A percentile compares a stretch with the other conserved stretches of the same genome.
These are phyloP conservation scores for Oldenlandia corymbosa DNA, from an alignment of 257 asterid genomes.

Conservation along the genomic window DNA sequence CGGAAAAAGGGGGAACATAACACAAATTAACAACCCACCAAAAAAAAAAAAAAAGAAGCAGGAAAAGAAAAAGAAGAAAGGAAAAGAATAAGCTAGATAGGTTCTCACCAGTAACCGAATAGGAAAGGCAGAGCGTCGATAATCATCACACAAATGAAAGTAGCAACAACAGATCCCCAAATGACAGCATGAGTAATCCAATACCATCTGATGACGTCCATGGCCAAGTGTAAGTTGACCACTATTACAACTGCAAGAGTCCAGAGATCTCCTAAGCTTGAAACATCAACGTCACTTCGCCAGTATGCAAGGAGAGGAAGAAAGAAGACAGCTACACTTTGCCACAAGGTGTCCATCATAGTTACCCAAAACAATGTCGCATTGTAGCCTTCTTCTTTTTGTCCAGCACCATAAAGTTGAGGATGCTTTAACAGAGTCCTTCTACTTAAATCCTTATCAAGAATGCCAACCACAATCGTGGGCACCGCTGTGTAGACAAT, in stretches of 20 bases:
- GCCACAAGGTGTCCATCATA: slow-evolving; percentile 87
- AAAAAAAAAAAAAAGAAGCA: not conserved
- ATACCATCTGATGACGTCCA: slow-evolving; percentile 89
- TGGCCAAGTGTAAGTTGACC: slow-evolving; percentile 83
- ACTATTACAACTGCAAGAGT: slow-evolving; percentile 75
- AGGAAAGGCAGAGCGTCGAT: slow-evolving; percentile 59
- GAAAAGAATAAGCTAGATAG: not conserved
- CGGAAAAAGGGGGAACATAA: not conserved
- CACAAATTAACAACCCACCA: not conserved
- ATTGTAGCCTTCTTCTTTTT: slow-evolving; percentile 77
- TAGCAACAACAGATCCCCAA: slow-evolving; percentile 89
- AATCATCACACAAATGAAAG: slow-evolving; percentile 67
- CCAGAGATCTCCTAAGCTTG: slow-evolving; percentile 94
- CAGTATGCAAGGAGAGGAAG: slow-evolving; percentile 72
- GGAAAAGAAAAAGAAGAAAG: not conserved
- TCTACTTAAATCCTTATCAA: slow-evolving; percentile 83
- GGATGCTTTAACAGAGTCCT: slow-evolving; percentile 67
- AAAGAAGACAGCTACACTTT: slow-evolving; percentile 68
- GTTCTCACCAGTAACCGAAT: slow-evolving; percentile 84
- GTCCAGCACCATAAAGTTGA: slow-evolving; percentile 86
- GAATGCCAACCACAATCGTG: slow-evolving; percentile 74
- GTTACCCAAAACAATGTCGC: slow-evolving; percentile 67
- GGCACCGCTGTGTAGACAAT: slow-evolving; percentile 81
- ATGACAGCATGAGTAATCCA: slow-evolving; percentile 75
- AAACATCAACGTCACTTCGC: slow-evolving; percentile 55